Percentiles rank a stretch among this genome's conserved stretches.
phyloP scores from a whole-genome alignment of 1,284 basidiomycete species.

The Prillingera fragicola region DNA sequence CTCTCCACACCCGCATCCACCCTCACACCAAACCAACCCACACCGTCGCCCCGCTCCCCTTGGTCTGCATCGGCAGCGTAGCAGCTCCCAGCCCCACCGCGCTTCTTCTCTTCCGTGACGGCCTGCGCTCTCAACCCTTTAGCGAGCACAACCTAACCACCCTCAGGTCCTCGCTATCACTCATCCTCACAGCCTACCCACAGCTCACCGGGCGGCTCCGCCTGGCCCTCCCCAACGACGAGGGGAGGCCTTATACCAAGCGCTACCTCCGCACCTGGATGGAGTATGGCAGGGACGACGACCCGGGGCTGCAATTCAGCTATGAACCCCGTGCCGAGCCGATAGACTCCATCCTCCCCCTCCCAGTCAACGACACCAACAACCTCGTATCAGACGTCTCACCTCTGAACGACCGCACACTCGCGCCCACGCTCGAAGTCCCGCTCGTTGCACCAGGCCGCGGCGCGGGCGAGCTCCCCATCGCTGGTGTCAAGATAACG shows the following conservation, averaged over 20 bases:
- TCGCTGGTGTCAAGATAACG: conserved; percentile 9
- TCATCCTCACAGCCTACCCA: conserved; percentile 45
- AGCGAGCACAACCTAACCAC: too few relatives aligned
- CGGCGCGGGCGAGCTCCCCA: background rate
- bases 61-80: background rate
- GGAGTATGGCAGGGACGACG: conserved; percentile 20
- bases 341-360: background rate
- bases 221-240: background rate
- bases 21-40: background rate
- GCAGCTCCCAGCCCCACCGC: conserved; percentile 1
- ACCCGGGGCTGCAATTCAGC: conserved; percentile 49
- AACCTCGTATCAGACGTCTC: background rate
- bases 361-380: background rate
- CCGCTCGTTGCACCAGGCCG: background rate
- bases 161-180: conserved; percentile 34
- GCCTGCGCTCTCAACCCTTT: conserved; percentile 13
- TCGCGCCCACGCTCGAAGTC: conserved; percentile 2
- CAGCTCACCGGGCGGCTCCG: conserved; percentile 45
- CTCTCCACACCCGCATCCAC: too few relatives aligned
- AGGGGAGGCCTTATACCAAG: conserved; percentile 1
- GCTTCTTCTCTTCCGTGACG: conserved; percentile 1
- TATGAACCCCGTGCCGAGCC: background rate
- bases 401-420: background rate
- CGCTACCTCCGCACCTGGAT: conserved; percentile 15
- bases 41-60: conserved; percentile 5